Base-by-base conservation (phyloP, 1,284 basidiomycete species). In the Heterobasidion irregulare region DNA sequence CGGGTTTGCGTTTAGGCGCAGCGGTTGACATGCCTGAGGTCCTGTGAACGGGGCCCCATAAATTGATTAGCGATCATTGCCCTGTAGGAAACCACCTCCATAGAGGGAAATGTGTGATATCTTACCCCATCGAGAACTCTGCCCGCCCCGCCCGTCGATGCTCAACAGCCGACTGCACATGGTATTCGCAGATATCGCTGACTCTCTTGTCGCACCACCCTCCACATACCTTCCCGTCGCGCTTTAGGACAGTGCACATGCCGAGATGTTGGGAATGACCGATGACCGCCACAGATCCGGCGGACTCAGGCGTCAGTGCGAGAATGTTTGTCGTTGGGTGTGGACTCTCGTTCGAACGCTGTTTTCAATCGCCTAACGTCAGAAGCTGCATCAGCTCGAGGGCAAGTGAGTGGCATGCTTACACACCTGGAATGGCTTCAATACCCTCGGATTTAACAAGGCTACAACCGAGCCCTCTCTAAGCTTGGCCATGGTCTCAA, bases 401-500 rank as follows among this genome's bases (percentile, higher is more conserved):
- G 35, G 9, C 47, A 8, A 34, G 13, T 69, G 78, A 52, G 45
- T 8, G 16, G 33, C n/a, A 46, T 36, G n/a, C 6, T 19, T 5
- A 47, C 46, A 34, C 56, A 92, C 93, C 70, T 89, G 84, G 59
- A 88, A 84, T 12, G 93, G 92, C 63, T 90, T 91, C 54, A 96
- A 73, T 43, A 98, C 81, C 57, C 80, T 82, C 0, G 96, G 94
- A 65, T 96, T 98, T 32, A 98, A 72, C 38, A 99, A 76, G 0
- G 93, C 92, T 32, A 99, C 75, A 2, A 98, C 90, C 49, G 92
- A 87, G 1, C 96, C 96, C 59, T 94, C 89, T 50, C 82, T 83
- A 58, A 96, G 72, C 66, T 91, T 92, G 56, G 89, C 86, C 70
- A 92, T 82, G 57, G 79, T 77, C 68, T 98, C 96, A 65, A 92